phyloP scores from a whole-genome alignment of 1,284 basidiomycete species.

The Ganoderma resinaceum region DNA sequence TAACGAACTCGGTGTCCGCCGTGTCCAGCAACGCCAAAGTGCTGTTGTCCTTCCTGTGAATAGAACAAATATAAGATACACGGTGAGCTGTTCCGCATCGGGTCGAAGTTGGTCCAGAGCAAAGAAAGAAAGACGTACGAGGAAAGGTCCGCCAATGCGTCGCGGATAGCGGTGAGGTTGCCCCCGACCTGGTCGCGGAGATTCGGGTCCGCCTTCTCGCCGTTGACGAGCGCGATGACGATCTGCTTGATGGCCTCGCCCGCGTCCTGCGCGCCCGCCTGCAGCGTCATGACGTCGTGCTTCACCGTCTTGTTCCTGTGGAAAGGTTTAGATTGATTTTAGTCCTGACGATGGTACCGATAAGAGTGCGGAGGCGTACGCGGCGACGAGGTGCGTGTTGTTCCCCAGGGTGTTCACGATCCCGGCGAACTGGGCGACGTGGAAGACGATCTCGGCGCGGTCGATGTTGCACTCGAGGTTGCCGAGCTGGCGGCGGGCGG shows the following conservation, averaged over 20 bases:
- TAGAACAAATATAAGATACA: neutral
- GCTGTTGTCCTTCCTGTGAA: slow-evolving; percentile 15
- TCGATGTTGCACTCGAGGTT: slow-evolving; percentile 36
- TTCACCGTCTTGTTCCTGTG: slow-evolving; percentile 16
- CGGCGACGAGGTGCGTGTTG: slow-evolving; percentile 17
- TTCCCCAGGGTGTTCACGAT: slow-evolving; percentile 20
- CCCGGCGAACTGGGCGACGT: slow-evolving; percentile 26
- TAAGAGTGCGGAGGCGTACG: slow-evolving; percentile 10
- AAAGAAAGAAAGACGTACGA: slow-evolving; percentile 13
- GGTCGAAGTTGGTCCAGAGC: neutral
- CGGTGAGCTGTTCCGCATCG: neutral
- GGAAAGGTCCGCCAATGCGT: slow-evolving; percentile 17
- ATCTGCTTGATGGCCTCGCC: slow-evolving; percentile 21
- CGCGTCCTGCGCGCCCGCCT: slow-evolving; percentile 17
- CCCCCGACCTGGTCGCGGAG: slow-evolving; percentile 20
- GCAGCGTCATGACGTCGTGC: slow-evolving; percentile 16
- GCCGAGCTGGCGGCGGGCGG: slow-evolving; percentile 32
- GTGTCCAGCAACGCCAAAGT: slow-evolving; percentile 13
- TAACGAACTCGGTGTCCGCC: slow-evolving; percentile 18
- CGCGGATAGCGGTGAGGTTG: slow-evolving; percentile 18
- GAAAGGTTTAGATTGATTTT: neutral
- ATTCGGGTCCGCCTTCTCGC: slow-evolving; percentile 16
- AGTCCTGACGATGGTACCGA: neutral
- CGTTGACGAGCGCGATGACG: slow-evolving; percentile 19
- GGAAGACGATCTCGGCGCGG: slow-evolving; percentile 33